A percentile compares a stretch with the other conserved stretches of the same genome.
phyloP scores from a whole-genome alignment of 176 grass and related monocot species.

The Eragrostis nindensis region DNA sequence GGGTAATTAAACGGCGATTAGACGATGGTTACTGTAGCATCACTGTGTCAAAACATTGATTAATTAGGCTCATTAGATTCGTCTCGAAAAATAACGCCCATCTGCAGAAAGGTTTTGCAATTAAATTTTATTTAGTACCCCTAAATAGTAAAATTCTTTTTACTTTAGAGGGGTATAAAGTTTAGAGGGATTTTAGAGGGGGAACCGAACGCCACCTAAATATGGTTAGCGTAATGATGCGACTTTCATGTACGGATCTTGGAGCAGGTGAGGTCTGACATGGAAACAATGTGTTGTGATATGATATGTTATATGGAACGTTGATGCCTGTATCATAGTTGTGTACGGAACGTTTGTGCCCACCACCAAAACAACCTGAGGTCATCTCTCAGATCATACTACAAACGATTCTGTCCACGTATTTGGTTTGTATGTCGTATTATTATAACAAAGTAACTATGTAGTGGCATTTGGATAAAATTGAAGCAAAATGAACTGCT shows the following conservation, averaged over 20 bases:
- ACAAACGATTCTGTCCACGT: neutral
- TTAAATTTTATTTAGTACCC: no score
- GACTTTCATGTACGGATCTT: neutral
- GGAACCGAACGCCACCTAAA: no score
- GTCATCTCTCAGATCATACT: conserved; percentile 13
- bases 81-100: no score
- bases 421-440: neutral
- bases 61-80: no score
- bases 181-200: no score
- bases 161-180: no score
- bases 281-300: neutral
- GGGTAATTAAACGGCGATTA: no score
- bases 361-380: neutral
- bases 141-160: no score
- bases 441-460: neutral
- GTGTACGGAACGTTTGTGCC: conserved; percentile 22
- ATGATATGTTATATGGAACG: neutral
- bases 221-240: neutral
- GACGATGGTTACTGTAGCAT: no score
- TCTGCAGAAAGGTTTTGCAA: no score
- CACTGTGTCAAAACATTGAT: no score
- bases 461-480: neutral
- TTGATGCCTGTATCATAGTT: neutral
- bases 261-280: neutral
- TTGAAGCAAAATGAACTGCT: neutral